Percentiles rank a stretch among this genome's conserved stretches.
These are phyloP conservation scores for Tetramitus jugosus DNA, from an alignment of 208 protist genomes.

Conservation along the genomic window DNA sequence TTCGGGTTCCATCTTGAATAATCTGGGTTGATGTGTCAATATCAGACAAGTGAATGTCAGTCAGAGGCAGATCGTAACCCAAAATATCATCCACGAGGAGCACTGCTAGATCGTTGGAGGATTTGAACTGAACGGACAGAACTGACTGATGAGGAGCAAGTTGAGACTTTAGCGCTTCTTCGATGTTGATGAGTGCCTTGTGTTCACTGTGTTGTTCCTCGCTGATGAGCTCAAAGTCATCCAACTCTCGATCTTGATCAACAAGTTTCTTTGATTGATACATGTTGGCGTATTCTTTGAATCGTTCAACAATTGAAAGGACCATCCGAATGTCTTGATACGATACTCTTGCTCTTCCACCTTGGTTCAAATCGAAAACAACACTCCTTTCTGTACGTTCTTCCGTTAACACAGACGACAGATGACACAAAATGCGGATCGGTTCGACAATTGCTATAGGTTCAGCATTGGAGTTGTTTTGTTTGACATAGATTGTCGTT, in stretches of 20 bases:
- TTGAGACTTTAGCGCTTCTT: background rate
- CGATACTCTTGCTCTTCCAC: background rate
- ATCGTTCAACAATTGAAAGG: background rate
- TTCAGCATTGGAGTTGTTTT: background rate
- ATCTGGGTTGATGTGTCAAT: background rate
- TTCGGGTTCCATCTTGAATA: background rate
- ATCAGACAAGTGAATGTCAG: background rate
- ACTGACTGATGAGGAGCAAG: background rate
- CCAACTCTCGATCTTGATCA: background rate
- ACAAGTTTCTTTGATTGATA: too few relatives aligned
- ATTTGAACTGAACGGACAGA: background rate
- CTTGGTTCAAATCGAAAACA: background rate
- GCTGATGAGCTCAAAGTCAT: background rate
- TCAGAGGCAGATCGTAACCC: background rate
- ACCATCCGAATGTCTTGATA: background rate
- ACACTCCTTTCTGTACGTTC: background rate
- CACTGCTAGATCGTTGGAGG: background rate
- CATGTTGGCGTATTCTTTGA: background rate
- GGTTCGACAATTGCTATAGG: background rate
- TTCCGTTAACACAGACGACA: background rate
- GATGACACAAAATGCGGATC: background rate
- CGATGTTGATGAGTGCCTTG: background rate
- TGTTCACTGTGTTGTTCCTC: background rate
- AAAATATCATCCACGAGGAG: slow-evolving; percentile 4
- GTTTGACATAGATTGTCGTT: background rate